phyloP scores from a whole-genome alignment of 2,329 filamentous ascomycete genomes.

The Trichoderma koningii region DNA sequence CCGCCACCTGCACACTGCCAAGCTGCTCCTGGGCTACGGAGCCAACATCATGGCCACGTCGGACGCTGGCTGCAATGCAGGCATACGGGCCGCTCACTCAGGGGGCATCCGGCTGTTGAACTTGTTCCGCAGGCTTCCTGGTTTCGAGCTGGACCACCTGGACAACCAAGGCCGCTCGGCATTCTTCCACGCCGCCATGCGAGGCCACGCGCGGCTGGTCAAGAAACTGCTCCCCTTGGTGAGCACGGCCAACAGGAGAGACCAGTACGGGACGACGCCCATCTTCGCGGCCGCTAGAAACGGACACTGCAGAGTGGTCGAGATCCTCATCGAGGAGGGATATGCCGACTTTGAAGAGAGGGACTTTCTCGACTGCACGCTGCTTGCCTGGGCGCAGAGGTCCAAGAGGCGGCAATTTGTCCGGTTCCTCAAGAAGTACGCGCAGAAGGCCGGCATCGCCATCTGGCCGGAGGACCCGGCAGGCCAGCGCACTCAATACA shows the following conservation, averaged over 20 bases:
- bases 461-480: constrained; percentile 13
- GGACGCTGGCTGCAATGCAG: constrained; percentile 9
- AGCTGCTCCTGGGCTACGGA: constrained; percentile 23
- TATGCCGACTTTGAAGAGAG: constrained; percentile 15
- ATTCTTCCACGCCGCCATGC: constrained; percentile 27
- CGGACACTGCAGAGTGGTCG: constrained; percentile 17
- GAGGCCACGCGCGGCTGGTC: constrained; percentile 19
- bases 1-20: constrained; percentile 8
- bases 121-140: not conserved
- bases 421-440: constrained; percentile 3
- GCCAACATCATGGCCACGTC: constrained; percentile 10
- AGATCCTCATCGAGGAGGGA: constrained; percentile 5
- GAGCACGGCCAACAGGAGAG: constrained; percentile 3
- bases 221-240: constrained; percentile 13
- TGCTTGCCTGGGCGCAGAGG: constrained; percentile 15
- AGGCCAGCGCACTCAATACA: not conserved
- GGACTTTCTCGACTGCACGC: constrained; percentile 20
- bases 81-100: constrained; percentile 21
- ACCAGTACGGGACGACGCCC: constrained; percentile 26
- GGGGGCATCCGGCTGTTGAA: constrained; percentile 1
- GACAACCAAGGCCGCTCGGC: constrained; percentile 22
- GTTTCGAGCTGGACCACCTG: constrained; percentile 14
- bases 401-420: constrained; percentile 6
- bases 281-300: constrained; percentile 25
- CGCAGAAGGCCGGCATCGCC: not conserved